These are phyloP conservation scores for Nannochloropsis granulata DNA, from an alignment of 108 stramenopile species.

Conservation along the genomic window DNA sequence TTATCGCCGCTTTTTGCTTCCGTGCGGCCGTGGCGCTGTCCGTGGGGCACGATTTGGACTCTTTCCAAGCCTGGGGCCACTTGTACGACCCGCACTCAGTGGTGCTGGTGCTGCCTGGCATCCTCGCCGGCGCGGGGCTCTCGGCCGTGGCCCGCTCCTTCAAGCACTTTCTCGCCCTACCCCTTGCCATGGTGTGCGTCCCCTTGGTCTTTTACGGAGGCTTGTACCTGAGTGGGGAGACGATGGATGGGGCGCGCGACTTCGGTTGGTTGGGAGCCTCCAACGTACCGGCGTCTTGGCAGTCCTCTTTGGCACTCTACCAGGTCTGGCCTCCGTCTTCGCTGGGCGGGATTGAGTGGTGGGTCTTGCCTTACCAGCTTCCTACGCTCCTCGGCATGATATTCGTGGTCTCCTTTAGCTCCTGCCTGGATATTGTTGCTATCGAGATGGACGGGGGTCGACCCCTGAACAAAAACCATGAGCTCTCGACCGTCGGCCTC, in stretches of 20 bases:
- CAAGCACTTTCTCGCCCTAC: conserved; percentile 38
- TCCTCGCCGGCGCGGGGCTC: conserved; percentile 55
- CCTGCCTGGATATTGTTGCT: conserved; percentile 87
- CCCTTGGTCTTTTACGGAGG: conserved; percentile 56
- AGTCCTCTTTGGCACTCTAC: conserved; percentile 8
- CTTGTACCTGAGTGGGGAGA: conserved; percentile 41
- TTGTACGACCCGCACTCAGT: conserved; percentile 43
- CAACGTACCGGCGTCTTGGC: background rate
- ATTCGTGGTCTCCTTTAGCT: conserved; percentile 78
- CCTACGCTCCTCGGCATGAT: conserved; percentile 64
- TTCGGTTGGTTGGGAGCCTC: background rate
- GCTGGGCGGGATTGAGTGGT: conserved; percentile 41
- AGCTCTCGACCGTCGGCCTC: conserved; percentile 72
- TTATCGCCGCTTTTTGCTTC: conserved; percentile 87
- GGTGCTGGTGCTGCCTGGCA: conserved; percentile 55
- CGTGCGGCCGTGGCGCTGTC: conserved; percentile 70
- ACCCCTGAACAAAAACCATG: conserved; percentile 79
- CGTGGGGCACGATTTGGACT: conserved; percentile 39
- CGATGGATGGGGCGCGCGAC: conserved; percentile 4
- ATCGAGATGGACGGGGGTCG: conserved; percentile 87
- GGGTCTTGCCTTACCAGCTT: conserved; percentile 43
- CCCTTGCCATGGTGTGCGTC: conserved; percentile 54
- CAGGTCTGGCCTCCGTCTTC: conserved; percentile 47
- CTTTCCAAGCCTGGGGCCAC: conserved; percentile 47
- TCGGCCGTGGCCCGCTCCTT: conserved; percentile 48